A percentile compares a stretch with the other conserved stretches of the same genome.
These are phyloP conservation scores for Pseudocercospora cruenta DNA, from an alignment of 2,329 filamentous ascomycete species.

Conservation along the genomic window DNA sequence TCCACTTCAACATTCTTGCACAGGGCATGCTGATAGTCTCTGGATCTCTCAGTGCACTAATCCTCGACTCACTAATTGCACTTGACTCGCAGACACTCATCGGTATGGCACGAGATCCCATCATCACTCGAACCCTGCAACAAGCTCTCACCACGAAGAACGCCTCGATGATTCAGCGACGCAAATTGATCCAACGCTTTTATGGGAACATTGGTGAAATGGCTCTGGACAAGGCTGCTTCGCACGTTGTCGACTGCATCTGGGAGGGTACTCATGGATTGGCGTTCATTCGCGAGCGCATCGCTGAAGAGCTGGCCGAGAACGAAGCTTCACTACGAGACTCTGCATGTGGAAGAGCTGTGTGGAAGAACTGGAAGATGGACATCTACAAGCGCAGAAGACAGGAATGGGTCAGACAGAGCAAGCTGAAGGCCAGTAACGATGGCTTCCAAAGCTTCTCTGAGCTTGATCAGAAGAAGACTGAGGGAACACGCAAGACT, in stretches of 20 bases:
- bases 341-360: slow-evolving; percentile 65
- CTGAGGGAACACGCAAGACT: slow-evolving; percentile 45
- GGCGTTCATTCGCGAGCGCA: slow-evolving; percentile 68
- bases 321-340: slow-evolving; percentile 66
- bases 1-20: slow-evolving; percentile 76
- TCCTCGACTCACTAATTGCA: slow-evolving; percentile 64
- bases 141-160: slow-evolving; percentile 60
- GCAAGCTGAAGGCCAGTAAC: slow-evolving; percentile 57
- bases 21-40: slow-evolving; percentile 77
- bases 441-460: slow-evolving; percentile 56
- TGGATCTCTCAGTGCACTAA: slow-evolving; percentile 67
- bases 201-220: slow-evolving; percentile 64
- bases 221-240: slow-evolving; percentile 64
- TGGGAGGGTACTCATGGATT: slow-evolving; percentile 67
- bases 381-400: slow-evolving; percentile 68
- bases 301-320: slow-evolving; percentile 65
- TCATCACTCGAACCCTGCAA: slow-evolving; percentile 66
- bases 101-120: slow-evolving; percentile 66
- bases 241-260: slow-evolving; percentile 69
- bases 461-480: slow-evolving; percentile 45
- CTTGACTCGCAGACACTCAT: slow-evolving; percentile 57
- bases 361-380: slow-evolving; percentile 76
- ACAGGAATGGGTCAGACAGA: slow-evolving; percentile 66
- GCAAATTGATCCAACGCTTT: slow-evolving; percentile 67
- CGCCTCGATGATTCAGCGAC: slow-evolving; percentile 60